phyloP scores from a whole-genome alignment of 441 rosid genomes.

The Metrosideros polymorpha region DNA sequence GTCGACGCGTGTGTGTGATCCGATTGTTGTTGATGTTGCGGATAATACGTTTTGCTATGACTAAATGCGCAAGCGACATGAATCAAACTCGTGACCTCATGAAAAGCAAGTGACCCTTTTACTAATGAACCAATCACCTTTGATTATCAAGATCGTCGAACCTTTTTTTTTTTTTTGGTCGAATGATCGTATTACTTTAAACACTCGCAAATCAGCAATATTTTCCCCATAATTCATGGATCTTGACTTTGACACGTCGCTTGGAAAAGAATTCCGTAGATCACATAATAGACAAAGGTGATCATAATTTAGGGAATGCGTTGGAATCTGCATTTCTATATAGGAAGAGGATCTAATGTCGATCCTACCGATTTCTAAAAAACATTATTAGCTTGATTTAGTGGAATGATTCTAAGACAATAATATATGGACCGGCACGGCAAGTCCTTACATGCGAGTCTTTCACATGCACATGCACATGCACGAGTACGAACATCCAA shows the following conservation, averaged over 20 bases:
- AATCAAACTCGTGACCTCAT: not conserved
- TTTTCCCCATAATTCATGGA: not conserved
- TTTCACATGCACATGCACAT: not conserved
- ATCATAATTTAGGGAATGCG: not conserved
- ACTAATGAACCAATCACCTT: not conserved
- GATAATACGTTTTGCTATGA: not conserved
- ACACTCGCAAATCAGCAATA: not conserved
- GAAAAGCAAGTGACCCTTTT: not conserved
- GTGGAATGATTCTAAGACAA: not conserved
- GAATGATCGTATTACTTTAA: no score
- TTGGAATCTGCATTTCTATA: not conserved
- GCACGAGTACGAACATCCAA: not conserved
- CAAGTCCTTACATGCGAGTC: no score
- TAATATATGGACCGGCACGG: no score
- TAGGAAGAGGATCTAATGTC: not conserved
- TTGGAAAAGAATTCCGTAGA: not conserved
- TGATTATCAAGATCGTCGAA: not conserved
- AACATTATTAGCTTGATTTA: not conserved
- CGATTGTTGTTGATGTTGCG: not conserved
- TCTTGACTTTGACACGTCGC: not conserved
- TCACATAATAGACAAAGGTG: not conserved
- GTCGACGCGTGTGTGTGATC: not conserved
- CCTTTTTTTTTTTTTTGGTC: no score
- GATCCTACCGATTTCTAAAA: not conserved
- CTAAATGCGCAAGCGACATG: not conserved